A percentile compares a stretch with the other conserved stretches of the same genome.
These are phyloP conservation scores for Vickermania ingenoplastis DNA, from an alignment of 208 protist genomes.

Conservation along the genomic window DNA sequence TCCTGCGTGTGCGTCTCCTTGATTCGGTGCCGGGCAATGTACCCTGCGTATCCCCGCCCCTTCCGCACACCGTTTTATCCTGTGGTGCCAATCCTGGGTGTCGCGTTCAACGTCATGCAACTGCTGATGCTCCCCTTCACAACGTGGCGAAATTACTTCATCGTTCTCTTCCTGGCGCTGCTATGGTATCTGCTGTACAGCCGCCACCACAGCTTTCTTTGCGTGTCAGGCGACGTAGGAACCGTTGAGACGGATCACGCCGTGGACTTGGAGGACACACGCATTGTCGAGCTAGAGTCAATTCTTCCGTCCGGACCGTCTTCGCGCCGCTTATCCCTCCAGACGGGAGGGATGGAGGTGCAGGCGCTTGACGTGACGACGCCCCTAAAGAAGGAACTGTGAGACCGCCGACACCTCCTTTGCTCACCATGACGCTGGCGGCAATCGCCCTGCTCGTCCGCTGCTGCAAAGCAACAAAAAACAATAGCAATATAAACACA, in stretches of 20 bases:
- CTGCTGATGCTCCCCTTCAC: conserved; percentile 15
- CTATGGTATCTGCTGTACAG: conserved; percentile 19
- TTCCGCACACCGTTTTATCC: conserved; percentile 22
- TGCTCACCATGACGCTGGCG: no score
- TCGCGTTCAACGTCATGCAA: conserved; percentile 14
- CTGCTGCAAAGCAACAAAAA: no score
- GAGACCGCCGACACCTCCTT: no score
- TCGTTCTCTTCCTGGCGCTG: conserved; percentile 8
- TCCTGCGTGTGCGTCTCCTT: conserved; percentile 24
- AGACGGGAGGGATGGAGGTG: neutral
- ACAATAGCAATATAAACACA: no score
- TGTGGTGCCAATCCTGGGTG: conserved; percentile 12
- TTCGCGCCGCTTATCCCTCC: neutral
- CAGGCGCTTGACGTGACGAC: no score
- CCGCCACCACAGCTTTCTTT: conserved; percentile 8
- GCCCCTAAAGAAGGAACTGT: no score
- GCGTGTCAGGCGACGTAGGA: neutral
- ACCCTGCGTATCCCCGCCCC: conserved; percentile 13
- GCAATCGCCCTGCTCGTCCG: no score
- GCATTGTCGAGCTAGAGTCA: neutral
- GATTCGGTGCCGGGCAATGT: conserved; percentile 15
- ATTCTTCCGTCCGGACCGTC: neutral
- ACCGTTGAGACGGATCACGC: neutral
- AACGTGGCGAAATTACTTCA: conserved; percentile 16
- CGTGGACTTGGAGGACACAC: neutral